These are phyloP conservation scores for Podaxis sp. DNA, from an alignment of 768 basidiomycete genomes.

Conservation along the genomic window DNA sequence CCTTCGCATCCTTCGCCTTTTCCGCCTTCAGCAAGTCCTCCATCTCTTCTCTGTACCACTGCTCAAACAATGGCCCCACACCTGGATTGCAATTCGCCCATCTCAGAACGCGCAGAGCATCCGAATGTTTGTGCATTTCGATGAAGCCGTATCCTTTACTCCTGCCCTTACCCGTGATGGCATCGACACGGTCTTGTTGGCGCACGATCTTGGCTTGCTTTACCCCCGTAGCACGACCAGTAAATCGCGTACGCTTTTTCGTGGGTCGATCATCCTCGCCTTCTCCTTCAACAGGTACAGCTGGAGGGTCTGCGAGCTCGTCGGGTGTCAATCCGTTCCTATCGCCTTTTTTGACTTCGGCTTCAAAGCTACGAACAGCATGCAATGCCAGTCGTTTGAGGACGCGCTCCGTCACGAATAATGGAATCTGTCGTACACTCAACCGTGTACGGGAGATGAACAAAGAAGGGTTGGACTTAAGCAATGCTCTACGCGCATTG, in stretches of 20 bases:
- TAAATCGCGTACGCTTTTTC: constrained; percentile 22
- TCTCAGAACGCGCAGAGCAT: constrained; percentile 85
- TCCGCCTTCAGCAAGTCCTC: constrained; percentile 55
- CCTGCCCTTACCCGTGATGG: constrained; percentile 79
- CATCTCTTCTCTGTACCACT: constrained; percentile 85
- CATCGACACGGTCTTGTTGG: constrained; percentile 84
- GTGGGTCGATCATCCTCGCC: not conserved
- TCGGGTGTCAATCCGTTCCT: constrained; percentile 65
- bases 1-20: constrained; percentile 54
- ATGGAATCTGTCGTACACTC: constrained; percentile 88
- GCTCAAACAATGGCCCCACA: constrained; percentile 57
- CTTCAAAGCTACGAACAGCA: constrained; percentile 73
- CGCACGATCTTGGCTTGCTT: constrained; percentile 93
- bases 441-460: constrained; percentile 95
- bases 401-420: constrained; percentile 85
- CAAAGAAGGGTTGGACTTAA: constrained; percentile 89
- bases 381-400: constrained; percentile 86
- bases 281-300: constrained; percentile 19
- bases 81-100: constrained; percentile 91
- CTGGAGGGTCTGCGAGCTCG: constrained; percentile 52
- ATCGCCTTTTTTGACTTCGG: constrained; percentile 61
- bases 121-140: constrained; percentile 83
- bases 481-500: constrained; percentile 75
- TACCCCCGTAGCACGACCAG: constrained; percentile 38
- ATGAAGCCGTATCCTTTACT: constrained; percentile 96